Base-by-base conservation (phyloP, 2,329 filamentous ascomycete species). In the Aspergillus sp. region DNA sequence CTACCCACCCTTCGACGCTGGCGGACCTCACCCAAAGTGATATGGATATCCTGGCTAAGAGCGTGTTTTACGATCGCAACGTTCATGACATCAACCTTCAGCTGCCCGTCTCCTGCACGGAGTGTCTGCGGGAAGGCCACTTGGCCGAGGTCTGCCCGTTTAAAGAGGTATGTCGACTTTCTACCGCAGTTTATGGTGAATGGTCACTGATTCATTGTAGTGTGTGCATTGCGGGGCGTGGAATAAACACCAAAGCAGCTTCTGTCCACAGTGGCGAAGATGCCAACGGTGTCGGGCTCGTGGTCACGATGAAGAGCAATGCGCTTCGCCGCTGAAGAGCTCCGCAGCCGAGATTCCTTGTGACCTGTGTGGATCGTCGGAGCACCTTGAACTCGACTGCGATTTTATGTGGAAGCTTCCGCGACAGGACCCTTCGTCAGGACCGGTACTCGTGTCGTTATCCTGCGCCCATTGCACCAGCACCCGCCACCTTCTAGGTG, bases 331-430 rank as follows among this genome's bases (percentile, higher is more conserved):
- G 56, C 74, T 87, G 17, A 78, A 77, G 53, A 77, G 42, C 19
- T 38, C 42, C 32, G 49, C 49, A 22, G 51, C 58, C n/a, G 71
- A 75, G 19, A 71, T 79, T 44, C 77, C 79, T 2, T 90, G 87
- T 65, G 81, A 82, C 10, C 73, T 84, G 32, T 90, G 87, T 67
- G 72, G 72, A 36, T 77, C 77, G 6, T 57, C 62, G 3, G 73
- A 78, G 8, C 87, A 90, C 60, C 59, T 78, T 8, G 87, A 89
- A 63, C 65, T 73, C 11, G 70, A 79, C 2, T 90, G 87, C 65
- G 77, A 80, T 49, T 73, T 77, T 45, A 71, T 86, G 20, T 89
- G 84, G 84, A 72, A 73, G 52, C 61, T 71, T 11, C 70, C 70
- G 9, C 61, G 50, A 20, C 58, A 57, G 33, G 61, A 63, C 22